A percentile compares a stretch with the other conserved stretches of the same genome.
Evolutionary conservation across 1,284 basidiomycete genomes (phyloP).

Genomic region (Sphagnurus paluster): DNA sequence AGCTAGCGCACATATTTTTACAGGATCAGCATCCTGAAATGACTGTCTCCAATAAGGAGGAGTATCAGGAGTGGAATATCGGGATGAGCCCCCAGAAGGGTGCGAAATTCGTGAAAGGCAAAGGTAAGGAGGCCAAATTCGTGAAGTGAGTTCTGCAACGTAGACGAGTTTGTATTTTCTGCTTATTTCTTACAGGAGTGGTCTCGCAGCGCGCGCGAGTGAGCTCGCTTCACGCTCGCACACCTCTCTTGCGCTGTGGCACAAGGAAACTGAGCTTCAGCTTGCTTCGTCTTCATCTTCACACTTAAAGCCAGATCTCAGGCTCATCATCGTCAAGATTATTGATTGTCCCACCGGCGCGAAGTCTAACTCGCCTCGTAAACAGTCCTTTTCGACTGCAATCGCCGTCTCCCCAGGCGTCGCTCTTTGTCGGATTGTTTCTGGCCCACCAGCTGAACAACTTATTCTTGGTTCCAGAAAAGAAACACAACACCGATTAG

Average conservation of each 20-base stretch:
- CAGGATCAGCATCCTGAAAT: slow-evolving; percentile 34
- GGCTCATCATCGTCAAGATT: slow-evolving; percentile 26
- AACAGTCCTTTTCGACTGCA: slow-evolving; percentile 4
- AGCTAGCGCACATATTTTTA: slow-evolving; percentile 41
- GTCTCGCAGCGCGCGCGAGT: slow-evolving; percentile 41
- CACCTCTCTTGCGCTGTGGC: slow-evolving; percentile 42
- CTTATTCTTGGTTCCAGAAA: not conserved
- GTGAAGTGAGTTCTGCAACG: slow-evolving; percentile 13
- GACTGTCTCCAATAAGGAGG: slow-evolving; percentile 17
- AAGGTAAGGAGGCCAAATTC: slow-evolving; percentile 28
- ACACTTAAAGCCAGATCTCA: slow-evolving; percentile 24
- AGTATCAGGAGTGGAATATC: slow-evolving; percentile 26
- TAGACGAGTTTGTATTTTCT: not conserved
- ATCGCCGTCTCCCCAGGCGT: slow-evolving; percentile 20
- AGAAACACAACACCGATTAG: slow-evolving; percentile 13
- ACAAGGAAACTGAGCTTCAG: slow-evolving; percentile 33
- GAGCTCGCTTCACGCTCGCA: slow-evolving; percentile 30
- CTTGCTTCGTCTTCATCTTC: slow-evolving; percentile 15
- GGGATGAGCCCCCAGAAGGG: slow-evolving; percentile 43
- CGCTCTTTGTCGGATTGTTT: slow-evolving; percentile 24
- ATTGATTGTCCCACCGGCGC: slow-evolving; percentile 21
- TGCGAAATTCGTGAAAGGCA: slow-evolving; percentile 26
- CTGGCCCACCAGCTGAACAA: slow-evolving; percentile 3
- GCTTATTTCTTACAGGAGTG: slow-evolving; percentile 30
- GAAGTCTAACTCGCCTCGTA: slow-evolving; percentile 16